A percentile compares a stretch with the other conserved stretches of the same genome.
Evolutionary conservation across 2,329 filamentous ascomycete genomes (phyloP).

Genomic region (Xylariales sp.): DNA sequence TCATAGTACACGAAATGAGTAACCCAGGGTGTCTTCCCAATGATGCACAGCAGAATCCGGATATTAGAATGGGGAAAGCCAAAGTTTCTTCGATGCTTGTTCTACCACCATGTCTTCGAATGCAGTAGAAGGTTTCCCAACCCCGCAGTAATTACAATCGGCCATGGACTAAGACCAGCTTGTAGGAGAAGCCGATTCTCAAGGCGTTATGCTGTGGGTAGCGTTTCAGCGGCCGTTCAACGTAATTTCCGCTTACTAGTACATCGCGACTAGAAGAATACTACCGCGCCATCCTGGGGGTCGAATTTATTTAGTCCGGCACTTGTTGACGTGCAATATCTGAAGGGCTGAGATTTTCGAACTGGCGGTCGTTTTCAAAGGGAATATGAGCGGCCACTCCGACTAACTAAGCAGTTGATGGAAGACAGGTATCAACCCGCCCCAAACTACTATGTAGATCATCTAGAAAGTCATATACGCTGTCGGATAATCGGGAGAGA

Average conservation of each 20-base stretch:
- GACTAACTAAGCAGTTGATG: background rate
- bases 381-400: background rate
- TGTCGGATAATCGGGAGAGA: no score
- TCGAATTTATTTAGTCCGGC: no score
- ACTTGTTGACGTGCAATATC: background rate
- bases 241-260: constrained; percentile 5
- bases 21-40: background rate
- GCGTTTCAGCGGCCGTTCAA: constrained; percentile 4
- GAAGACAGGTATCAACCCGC: background rate
- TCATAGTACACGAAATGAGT: background rate
- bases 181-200: constrained; percentile 3
- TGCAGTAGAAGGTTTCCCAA: background rate
- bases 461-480: background rate
- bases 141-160: constrained; percentile 3
- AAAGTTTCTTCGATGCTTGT: background rate
- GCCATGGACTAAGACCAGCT: constrained; percentile 6
- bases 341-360: background rate
- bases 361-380: background rate
- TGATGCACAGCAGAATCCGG: no score
- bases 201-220: constrained; percentile 4
- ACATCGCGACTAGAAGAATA: constrained; percentile 1
- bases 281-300: background rate
- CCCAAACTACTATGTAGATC: background rate
- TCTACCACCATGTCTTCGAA: background rate
- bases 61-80: no score